These are phyloP conservation scores for Phytopythium montanum DNA, from an alignment of 352 stramenopile genomes.

Conservation along the genomic window DNA sequence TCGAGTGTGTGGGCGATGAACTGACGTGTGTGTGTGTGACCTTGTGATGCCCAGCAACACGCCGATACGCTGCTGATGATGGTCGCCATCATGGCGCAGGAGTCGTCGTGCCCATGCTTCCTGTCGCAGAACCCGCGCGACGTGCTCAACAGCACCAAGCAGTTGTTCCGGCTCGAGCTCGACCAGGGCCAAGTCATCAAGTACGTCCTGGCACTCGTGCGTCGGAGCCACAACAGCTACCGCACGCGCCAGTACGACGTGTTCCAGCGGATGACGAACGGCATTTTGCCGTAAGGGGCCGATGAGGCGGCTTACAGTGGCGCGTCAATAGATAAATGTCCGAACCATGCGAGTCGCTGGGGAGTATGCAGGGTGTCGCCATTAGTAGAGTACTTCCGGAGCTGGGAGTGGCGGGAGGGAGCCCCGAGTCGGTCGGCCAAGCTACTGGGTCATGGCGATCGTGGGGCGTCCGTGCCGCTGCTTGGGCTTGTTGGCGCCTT, in stretches of 20 bases:
- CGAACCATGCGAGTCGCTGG: neutral
- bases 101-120: slow-evolving; percentile 97
- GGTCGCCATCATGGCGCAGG: slow-evolving; percentile 95
- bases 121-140: slow-evolving; percentile 70
- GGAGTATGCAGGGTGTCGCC: neutral
- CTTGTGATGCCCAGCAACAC: slow-evolving; percentile 53
- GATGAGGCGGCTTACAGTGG: no score
- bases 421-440: neutral
- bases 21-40: slow-evolving; percentile 4
- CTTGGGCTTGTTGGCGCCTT: slow-evolving; percentile 20
- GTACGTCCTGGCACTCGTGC: slow-evolving; percentile 87
- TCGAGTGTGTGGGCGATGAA: neutral
- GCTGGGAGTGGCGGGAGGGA: neutral
- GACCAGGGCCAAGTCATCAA: slow-evolving; percentile 88
- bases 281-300: slow-evolving; percentile 70
- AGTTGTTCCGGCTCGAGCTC: slow-evolving; percentile 77
- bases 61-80: slow-evolving; percentile 94
- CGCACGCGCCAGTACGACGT: slow-evolving; percentile 89
- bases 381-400: neutral
- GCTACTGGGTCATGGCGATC: slow-evolving; percentile 29
- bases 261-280: slow-evolving; percentile 92
- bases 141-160: slow-evolving; percentile 72
- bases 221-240: slow-evolving; percentile 89
- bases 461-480: slow-evolving; percentile 21
- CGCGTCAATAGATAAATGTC: neutral